Conservation (phyloP, 2,329 filamentous ascomycete genomes). For the Colletotrichum sojae region DNA sequence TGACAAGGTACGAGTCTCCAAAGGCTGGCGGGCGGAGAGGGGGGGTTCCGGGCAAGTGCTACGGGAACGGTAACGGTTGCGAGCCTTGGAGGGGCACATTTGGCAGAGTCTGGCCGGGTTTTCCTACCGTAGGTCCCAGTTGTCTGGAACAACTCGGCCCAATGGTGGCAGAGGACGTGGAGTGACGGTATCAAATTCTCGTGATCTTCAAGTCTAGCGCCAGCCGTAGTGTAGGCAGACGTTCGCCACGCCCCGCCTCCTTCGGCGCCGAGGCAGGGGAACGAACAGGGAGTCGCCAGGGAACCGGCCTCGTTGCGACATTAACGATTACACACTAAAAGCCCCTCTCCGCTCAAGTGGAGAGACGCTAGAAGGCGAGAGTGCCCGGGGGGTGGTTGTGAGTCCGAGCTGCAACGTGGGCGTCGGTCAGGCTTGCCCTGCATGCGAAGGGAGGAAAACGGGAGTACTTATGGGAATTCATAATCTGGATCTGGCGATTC, state of each 20-base stretch:
- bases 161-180: conserved; percentile 12
- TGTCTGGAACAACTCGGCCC: not conserved
- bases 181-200: conserved; percentile 19
- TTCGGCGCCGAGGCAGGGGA: conserved; percentile 11
- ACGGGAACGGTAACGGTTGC: conserved; percentile 1
- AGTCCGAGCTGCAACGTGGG: conserved; percentile 18
- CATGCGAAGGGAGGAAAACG: not conserved
- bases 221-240: conserved; percentile 14
- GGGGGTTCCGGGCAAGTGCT: not conserved
- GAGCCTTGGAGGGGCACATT: not conserved
- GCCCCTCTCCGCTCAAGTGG: conserved; percentile 4
- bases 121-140: conserved; percentile 10
- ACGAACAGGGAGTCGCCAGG: conserved; percentile 13
- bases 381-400: conserved; percentile 1
- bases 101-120: not conserved
- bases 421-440: conserved; percentile 8
- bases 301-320: conserved; percentile 8
- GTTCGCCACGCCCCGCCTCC: conserved; percentile 16
- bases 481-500: conserved; percentile 22
- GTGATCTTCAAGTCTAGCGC: conserved; percentile 19
- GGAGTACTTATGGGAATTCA: too few relatives aligned
- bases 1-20: not conserved
- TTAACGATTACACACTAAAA: conserved; percentile 4
- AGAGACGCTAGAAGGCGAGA: not conserved
- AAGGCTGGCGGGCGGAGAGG: not conserved